phyloP scores from a whole-genome alignment of 306 rosid species.

The Vicia villosa region DNA sequence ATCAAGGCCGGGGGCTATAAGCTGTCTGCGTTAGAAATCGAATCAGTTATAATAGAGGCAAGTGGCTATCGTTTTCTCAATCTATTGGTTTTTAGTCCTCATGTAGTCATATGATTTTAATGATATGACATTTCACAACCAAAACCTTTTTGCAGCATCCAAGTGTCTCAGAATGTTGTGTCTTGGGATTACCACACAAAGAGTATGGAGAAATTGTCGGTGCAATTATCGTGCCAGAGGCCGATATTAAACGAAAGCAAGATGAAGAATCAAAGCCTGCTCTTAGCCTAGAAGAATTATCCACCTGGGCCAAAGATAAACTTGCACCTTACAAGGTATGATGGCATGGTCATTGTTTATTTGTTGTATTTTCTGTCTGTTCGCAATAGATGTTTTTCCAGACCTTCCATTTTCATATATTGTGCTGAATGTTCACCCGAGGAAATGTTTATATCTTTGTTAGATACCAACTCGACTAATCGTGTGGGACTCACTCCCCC shows the following conservation, averaged over 20 bases:
- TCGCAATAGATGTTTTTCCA: too few relatives aligned
- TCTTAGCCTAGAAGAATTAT: conserved; percentile 65
- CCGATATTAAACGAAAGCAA: conserved; percentile 44
- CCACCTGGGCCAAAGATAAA: conserved; percentile 78
- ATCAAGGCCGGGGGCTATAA: conserved; percentile 97
- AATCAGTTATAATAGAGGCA: conserved; percentile 83
- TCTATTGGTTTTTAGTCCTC: not conserved
- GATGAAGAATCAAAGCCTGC: conserved; percentile 59
- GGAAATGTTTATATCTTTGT: conserved; percentile 26
- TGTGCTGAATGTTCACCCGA: not conserved
- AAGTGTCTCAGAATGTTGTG: conserved; percentile 79
- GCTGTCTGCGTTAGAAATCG: conserved; percentile 89
- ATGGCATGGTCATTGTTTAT: conserved; percentile 15
- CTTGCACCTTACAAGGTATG: conserved; percentile 96
- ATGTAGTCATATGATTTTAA: not conserved
- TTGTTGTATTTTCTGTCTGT: too few relatives aligned
- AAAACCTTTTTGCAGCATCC: conserved; percentile 65
- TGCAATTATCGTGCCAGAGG: conserved; percentile 70
- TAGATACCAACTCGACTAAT: conserved; percentile 74
- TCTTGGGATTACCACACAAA: conserved; percentile 82
- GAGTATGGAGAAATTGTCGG: conserved; percentile 83
- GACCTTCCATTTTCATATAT: too few relatives aligned
- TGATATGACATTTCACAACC: conserved; percentile 11
- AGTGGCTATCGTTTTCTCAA: conserved; percentile 30
- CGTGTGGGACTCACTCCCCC: conserved; percentile 79